Conservation (phyloP, 2,329 filamentous ascomycete species). For the Cryphonectria carpinicola region DNA sequence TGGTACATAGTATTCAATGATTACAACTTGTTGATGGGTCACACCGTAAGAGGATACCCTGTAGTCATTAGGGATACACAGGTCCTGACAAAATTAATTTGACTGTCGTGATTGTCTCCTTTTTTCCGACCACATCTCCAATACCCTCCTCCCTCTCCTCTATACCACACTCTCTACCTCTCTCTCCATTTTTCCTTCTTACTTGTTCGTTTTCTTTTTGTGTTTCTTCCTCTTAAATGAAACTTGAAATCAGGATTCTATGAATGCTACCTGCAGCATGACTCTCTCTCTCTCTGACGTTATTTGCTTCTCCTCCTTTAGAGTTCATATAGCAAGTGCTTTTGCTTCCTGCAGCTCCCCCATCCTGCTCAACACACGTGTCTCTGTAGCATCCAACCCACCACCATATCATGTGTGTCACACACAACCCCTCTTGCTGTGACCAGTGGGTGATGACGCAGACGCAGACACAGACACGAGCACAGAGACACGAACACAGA, state of each 20-base stretch:
- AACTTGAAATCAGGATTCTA: background rate
- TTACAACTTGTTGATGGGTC: background rate
- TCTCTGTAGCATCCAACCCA: background rate
- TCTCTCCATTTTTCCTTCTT: background rate
- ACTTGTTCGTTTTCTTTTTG: background rate
- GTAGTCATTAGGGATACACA: background rate
- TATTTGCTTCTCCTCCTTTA: background rate
- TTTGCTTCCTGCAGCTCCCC: slow-evolving; percentile 4
- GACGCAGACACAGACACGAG: background rate
- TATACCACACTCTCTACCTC: background rate
- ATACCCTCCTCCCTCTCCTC: background rate
- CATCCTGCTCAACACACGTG: background rate
- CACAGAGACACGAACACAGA: background rate
- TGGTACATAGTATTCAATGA: background rate
- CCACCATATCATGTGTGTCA: background rate
- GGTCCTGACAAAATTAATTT: background rate
- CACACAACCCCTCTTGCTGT: background rate
- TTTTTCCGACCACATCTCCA: background rate
- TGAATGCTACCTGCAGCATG: background rate
- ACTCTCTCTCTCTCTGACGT: background rate
- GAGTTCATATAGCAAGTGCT: background rate
- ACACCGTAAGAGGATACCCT: background rate
- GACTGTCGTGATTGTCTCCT: background rate
- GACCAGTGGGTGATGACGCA: background rate
- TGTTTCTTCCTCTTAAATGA: background rate